phyloP scores from a whole-genome alignment of 108 stramenopile genomes.

The Conticribra guillardii region DNA sequence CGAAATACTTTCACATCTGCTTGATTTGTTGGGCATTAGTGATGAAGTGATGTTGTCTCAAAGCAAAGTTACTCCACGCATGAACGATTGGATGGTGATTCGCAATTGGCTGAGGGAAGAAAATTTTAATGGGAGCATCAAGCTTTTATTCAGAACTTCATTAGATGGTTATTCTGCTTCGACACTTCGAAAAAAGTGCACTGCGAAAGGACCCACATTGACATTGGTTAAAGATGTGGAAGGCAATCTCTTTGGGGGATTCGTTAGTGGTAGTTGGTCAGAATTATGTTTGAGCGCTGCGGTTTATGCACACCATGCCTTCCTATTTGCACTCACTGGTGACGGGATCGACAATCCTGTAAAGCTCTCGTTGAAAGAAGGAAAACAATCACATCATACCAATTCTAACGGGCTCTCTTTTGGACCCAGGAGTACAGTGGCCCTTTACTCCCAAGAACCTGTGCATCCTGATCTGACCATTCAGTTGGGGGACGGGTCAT shows the following conservation, averaged over 20 bases:
- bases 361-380: no score
- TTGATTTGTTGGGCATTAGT: neutral
- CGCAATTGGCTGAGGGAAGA: slow-evolving; percentile 16
- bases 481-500: neutral
- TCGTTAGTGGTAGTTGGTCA: no score
- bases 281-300: no score
- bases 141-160: slow-evolving; percentile 3
- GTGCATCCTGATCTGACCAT: no score
- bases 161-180: neutral
- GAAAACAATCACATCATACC: no score
- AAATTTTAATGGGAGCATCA: neutral
- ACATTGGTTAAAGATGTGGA: slow-evolving; percentile 2
- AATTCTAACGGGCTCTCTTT: slow-evolving; percentile 3
- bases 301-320: slow-evolving; percentile 26
- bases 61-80: slow-evolving; percentile 3
- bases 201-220: slow-evolving; percentile 1
- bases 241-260: slow-evolving; percentile 14
- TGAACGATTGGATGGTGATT: neutral
- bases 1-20: neutral
- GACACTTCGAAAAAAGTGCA: slow-evolving; percentile 1
- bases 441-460: no score
- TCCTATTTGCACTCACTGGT: slow-evolving; percentile 25
- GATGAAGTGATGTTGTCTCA: neutral
- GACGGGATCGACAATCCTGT: neutral
- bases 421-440: no score